A percentile compares a stretch with the other conserved stretches of the same genome.
These are phyloP conservation scores for Solanum pennellii DNA, from an alignment of 257 asterid species.

Conservation along the genomic window DNA sequence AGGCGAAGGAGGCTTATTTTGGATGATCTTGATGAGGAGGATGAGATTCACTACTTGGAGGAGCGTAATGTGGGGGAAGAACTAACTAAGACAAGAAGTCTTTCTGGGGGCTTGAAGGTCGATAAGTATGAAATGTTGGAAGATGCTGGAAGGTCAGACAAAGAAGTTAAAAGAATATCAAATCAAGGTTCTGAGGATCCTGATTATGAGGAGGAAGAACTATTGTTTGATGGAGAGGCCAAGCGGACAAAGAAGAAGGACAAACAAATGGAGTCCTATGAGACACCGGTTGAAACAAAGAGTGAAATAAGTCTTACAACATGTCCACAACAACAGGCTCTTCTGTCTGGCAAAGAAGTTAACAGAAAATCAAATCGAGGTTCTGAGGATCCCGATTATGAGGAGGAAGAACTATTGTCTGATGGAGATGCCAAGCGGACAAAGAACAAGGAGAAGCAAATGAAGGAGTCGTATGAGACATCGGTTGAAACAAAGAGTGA, in stretches of 20 bases:
- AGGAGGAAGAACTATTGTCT: conserved; percentile 20
- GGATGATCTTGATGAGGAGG: conserved; percentile 68
- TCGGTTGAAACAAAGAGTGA: conserved; percentile 63
- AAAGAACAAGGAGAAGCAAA: conserved; percentile 39
- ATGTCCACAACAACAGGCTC: conserved; percentile 72
- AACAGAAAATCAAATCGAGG: conserved; percentile 29
- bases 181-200: conserved; percentile 38
- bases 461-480: conserved; percentile 45
- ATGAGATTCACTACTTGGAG: conserved; percentile 76
- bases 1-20: conserved; percentile 58
- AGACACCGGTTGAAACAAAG: conserved; percentile 50
- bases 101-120: conserved; percentile 19
- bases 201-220: conserved; percentile 7
- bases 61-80: conserved; percentile 54
- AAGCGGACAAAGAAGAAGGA: conserved; percentile 40
- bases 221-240: conserved; percentile 7
- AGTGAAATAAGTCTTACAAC: conserved; percentile 68
- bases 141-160: conserved; percentile 31
- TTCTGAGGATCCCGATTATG: conserved; percentile 50
- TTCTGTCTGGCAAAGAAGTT: conserved; percentile 23
- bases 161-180: conserved; percentile 35
- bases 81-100: conserved; percentile 22
- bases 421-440: conserved; percentile 44
- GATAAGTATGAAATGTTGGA: conserved; percentile 26
- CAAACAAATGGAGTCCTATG: conserved; percentile 44